Percentiles rank a stretch among this genome's conserved stretches.
Evolutionary conservation across 306 rosid species (phyloP).

Genomic region (Mimosa bimucronata): DNA sequence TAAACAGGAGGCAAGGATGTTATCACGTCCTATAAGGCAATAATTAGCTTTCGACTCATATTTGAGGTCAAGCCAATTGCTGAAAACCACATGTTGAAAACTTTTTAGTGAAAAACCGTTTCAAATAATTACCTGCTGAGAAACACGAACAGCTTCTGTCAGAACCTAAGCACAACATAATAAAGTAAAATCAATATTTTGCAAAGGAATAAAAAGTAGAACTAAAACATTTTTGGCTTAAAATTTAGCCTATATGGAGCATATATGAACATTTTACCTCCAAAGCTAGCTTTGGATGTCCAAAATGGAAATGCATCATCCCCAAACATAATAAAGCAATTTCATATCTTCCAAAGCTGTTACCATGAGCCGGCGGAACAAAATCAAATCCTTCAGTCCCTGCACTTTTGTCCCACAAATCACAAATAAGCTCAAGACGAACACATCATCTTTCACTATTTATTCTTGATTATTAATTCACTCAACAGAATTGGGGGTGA

Average conservation of each 20-base stretch:
- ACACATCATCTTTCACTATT: constrained; percentile 15
- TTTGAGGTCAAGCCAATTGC: constrained; percentile 27
- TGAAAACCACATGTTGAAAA: constrained; percentile 19
- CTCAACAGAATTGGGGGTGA: constrained; percentile 8
- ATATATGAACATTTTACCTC: constrained; percentile 58
- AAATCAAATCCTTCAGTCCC: constrained; percentile 97
- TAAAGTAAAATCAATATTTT: constrained; percentile 34
- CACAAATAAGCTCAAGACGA: constrained; percentile 45
- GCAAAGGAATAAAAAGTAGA: constrained; percentile 10
- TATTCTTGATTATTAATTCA: constrained; percentile 24
- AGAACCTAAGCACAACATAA: constrained; percentile 66
- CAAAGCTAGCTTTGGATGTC: constrained; percentile 93
- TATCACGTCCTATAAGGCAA: constrained; percentile 25
- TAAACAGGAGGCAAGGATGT: background rate
- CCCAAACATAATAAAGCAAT: constrained; percentile 85
- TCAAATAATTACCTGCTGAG: constrained; percentile 70
- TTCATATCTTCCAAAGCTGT: constrained; percentile 83
- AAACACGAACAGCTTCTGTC: constrained; percentile 92
- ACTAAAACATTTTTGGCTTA: constrained; percentile 10
- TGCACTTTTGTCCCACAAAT: constrained; percentile 82
- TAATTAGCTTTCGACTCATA: constrained; percentile 32
- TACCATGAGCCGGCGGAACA: constrained; percentile 67
- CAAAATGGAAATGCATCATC: constrained; percentile 96
- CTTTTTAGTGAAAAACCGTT: background rate
- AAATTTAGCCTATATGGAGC: constrained; percentile 20